Percentiles rank a stretch among this genome's conserved stretches.
These are phyloP conservation scores for Suillus sp. DNA, from an alignment of 768 basidiomycete genomes.

Conservation along the genomic window DNA sequence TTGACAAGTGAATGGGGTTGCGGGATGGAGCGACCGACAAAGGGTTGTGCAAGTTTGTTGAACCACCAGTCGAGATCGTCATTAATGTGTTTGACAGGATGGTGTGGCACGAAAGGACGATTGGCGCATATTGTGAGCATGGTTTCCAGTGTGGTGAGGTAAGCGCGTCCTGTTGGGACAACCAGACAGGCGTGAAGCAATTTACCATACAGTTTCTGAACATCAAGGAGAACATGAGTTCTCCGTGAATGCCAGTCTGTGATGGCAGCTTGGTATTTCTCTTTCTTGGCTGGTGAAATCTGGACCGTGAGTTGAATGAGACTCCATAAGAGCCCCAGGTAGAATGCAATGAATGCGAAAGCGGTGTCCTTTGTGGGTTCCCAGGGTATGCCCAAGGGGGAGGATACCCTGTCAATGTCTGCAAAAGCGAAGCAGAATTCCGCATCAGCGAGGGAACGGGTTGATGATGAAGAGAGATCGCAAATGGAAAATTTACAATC, in stretches of 20 bases:
- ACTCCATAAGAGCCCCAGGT: slow-evolving; percentile 37
- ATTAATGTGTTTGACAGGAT: slow-evolving; percentile 11
- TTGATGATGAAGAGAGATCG: background rate
- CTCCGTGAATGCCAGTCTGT: slow-evolving; percentile 21
- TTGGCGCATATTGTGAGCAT: slow-evolving; percentile 34
- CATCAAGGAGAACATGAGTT: slow-evolving; percentile 35
- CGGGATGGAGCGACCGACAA: too few relatives aligned
- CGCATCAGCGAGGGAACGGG: background rate
- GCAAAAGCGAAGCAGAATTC: background rate
- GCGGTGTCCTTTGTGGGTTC: slow-evolving; percentile 29
- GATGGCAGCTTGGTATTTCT: slow-evolving; percentile 32
- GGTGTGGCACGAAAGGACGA: slow-evolving; percentile 33
- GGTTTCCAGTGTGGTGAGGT: slow-evolving; percentile 42
- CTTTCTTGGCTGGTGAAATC: slow-evolving; percentile 25
- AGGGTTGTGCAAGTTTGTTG: slow-evolving; percentile 1
- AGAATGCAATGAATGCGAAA: slow-evolving; percentile 24
- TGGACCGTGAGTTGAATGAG: slow-evolving; percentile 24
- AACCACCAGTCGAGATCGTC: slow-evolving; percentile 34
- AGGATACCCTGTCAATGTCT: slow-evolving; percentile 41
- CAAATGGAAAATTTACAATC: slow-evolving; percentile 24
- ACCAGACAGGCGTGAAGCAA: slow-evolving; percentile 39
- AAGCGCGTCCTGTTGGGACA: slow-evolving; percentile 37
- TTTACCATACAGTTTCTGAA: slow-evolving; percentile 42
- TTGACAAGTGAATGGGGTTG: too few relatives aligned
- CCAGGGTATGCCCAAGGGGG: slow-evolving; percentile 34